Evolutionary conservation across 2,329 filamentous ascomycete genomes (phyloP), one percentile per base, ranked within the genome.

Genomic region (Xylariaceae sp.): DNA sequence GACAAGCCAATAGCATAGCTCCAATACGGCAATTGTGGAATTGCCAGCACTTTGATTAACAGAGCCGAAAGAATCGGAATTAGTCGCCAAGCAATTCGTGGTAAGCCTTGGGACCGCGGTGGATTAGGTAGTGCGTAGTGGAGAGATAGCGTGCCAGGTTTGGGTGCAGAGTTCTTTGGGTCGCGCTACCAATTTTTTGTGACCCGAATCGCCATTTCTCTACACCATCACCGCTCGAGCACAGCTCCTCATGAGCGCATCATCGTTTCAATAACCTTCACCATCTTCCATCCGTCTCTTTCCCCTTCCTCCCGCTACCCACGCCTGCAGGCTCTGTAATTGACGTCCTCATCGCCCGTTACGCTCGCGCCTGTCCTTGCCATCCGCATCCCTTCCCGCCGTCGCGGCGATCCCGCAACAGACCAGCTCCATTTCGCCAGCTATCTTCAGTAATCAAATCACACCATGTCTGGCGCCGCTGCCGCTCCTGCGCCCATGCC

Each of bases 401-500:
- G n/a, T 39, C 22, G 22, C 22, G 22, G 22, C 22, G 22, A 5
- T 28, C 22, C 22, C 22, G 22, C 22, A 28, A 28, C 22, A 28
- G 22, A 28, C 4, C 22, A 28, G 4, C 22, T 28, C 16, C 9
- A 41, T 19, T 31, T 31, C 12, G 16, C 42, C 22, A 22, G 18
- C 34, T 31, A 22, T 48, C 39, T 16, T 7, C 19, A 5, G 17
- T 39, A 39, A 6, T 16, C 19, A 28, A 17, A 22, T 13, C 16
- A 47, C 50, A n/a, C 14, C 50, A 68, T 69, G 64, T 67, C 70
- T 63, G 61, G 64, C 60, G 72, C 77, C 59, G 72, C 72, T 57
- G 74, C 76, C 45, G 72, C 77, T 59, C 73, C 72, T 57, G 74
- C 75, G 46, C 75, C 78, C 60, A 74, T 76, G 66, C 75, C 78